phyloP scores from a whole-genome alignment of 139 green algal genomes.

The Yamagishiella unicocca region DNA sequence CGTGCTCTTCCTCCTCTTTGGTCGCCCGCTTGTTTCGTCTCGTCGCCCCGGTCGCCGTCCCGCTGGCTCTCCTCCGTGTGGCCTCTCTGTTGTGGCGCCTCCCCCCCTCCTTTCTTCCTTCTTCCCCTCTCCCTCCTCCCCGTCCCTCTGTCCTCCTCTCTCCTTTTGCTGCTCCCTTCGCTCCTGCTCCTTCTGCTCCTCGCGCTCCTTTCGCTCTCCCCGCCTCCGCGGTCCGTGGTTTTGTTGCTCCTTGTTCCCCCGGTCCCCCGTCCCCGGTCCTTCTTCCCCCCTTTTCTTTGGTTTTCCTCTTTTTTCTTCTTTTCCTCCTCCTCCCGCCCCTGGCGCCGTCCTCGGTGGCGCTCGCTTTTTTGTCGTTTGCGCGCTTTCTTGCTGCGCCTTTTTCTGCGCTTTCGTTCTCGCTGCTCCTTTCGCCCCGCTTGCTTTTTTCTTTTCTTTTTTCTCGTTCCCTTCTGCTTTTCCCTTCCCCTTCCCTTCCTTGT shows the following conservation, averaged over 20 bases:
- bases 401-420: neutral
- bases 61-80: neutral
- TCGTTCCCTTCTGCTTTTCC: neutral
- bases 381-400: neutral
- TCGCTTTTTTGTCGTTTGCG: neutral
- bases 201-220: neutral
- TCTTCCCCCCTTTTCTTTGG: neutral
- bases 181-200: conserved; percentile 12
- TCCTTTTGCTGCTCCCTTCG: conserved; percentile 2
- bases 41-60: conserved; percentile 1
- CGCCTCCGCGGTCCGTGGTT: neutral
- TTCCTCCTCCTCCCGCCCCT: conserved; percentile 5
- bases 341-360: neutral
- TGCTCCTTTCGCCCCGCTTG: neutral
- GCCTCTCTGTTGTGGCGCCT: neutral
- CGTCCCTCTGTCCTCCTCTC: neutral
- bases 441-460: neutral
- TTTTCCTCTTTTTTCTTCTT: neutral
- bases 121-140: neutral
- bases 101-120: neutral
- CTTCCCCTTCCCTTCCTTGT: neutral
- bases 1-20: neutral
- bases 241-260: neutral
- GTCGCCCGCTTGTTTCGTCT: neutral
- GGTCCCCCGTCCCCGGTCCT: neutral